Percentiles rank a stretch among this genome's conserved stretches.
Conservation (phyloP, 805 yeast genomes). For the Teunomyces barrocoloradensis region DNA sequence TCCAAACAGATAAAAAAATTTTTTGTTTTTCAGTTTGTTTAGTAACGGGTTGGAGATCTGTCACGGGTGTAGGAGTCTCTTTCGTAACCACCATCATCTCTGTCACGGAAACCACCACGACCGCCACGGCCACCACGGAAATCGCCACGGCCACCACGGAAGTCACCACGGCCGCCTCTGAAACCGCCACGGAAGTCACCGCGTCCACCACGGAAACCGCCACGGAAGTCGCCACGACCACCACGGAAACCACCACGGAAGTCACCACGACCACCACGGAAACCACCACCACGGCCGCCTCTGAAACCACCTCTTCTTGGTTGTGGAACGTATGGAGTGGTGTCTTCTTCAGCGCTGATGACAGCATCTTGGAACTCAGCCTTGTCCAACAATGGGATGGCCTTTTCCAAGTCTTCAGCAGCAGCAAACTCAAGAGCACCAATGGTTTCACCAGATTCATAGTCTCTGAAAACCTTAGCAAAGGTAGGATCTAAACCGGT, state of each 20-base stretch:
- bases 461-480: constrained; percentile 49
- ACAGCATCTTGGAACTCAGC: constrained; percentile 68
- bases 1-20: constrained; percentile 4
- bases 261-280: constrained; percentile 45
- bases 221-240: constrained; percentile 24
- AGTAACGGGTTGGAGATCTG: constrained; percentile 77
- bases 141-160: constrained; percentile 29
- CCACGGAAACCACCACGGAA: constrained; percentile 34
- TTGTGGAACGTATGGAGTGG: constrained; percentile 55
- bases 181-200: constrained; percentile 34
- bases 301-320: constrained; percentile 42
- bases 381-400: constrained; percentile 71
- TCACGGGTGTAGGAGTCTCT: constrained; percentile 45
- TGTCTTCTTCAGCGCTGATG: constrained; percentile 76
- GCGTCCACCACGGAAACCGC: constrained; percentile 34
- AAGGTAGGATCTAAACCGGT: constrained; percentile 63
- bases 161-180: constrained; percentile 41
- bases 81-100: constrained; percentile 42
- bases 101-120: constrained; percentile 25
- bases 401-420: constrained; percentile 72
- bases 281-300: constrained; percentile 39
- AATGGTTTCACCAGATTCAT: constrained; percentile 42
- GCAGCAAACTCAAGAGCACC: constrained; percentile 57
- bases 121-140: constrained; percentile 31
- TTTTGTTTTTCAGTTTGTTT: constrained; percentile 12